Evolutionary conservation across 768 basidiomycete genomes (phyloP).

Genomic region (Tephrocybe sp.): DNA sequence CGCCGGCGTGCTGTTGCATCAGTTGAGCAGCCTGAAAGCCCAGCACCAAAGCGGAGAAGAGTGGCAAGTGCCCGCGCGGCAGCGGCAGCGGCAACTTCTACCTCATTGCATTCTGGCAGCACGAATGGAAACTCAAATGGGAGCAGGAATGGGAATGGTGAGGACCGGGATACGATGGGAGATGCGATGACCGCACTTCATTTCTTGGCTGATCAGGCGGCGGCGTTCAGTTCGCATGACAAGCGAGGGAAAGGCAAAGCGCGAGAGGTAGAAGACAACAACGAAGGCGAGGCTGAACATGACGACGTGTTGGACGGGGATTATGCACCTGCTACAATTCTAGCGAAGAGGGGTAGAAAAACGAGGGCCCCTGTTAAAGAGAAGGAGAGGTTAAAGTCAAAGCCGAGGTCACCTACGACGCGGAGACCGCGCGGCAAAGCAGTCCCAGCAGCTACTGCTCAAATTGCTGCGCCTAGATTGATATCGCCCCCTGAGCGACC

Average conservation of each 20-base stretch:
- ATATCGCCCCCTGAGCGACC: conserved; percentile 22
- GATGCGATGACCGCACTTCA: conserved; percentile 57
- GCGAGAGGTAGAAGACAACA: conserved; percentile 13
- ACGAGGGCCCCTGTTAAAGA: conserved; percentile 20
- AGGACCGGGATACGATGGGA: conserved; percentile 16
- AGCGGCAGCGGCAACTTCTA: conserved; percentile 1
- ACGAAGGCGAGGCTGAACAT: not conserved
- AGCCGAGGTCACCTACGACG: conserved; percentile 3
- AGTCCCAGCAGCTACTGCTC: not conserved
- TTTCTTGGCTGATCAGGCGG: conserved; percentile 73
- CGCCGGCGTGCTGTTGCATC: conserved; percentile 20
- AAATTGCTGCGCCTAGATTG: conserved; percentile 16
- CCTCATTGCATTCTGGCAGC: not conserved
- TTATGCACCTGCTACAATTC: not conserved
- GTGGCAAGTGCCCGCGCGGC: conserved; percentile 12
- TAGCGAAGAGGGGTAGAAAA: conserved; percentile 4
- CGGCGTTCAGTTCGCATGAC: conserved; percentile 40
- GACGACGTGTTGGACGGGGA: conserved; percentile 1
- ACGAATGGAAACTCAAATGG: not conserved
- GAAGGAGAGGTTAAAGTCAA: conserved; percentile 3
- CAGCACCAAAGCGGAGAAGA: conserved; percentile 32
- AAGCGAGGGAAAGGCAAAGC: conserved; percentile 16
- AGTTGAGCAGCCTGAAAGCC: conserved; percentile 31
- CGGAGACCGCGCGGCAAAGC: conserved; percentile 15
- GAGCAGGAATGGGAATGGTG: conserved; percentile 4